Evolutionary conservation across 305 asterid genomes (phyloP), one percentile per base, ranked within the genome.

Genomic region (Fraxinus xanthoxyloides): DNA sequence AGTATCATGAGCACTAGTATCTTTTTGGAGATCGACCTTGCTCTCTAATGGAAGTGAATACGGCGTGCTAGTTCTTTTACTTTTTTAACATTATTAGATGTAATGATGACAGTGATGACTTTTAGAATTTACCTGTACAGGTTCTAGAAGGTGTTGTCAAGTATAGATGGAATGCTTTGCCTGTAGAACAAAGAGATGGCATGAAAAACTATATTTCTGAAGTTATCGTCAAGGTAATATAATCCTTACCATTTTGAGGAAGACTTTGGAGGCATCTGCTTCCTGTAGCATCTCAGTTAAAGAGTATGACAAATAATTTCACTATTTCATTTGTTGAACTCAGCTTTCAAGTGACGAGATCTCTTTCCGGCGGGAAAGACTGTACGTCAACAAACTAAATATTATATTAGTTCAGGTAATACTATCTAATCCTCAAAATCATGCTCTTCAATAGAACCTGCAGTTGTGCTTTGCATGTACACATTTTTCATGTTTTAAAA

Each of bases 131-230:
- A 46, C 56, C n/a, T 46, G 15, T 85, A 56, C 87, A 96, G 99
- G 98, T 97, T 81, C 93, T 97, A 19, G 99, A 94, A 92, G 98
- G 98, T 85, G 98, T 94, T 85, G 93, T 97, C 46, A 97, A 97
- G 90, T 97, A 97, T 65, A 91, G 98, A 87, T 97, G 99, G 99
- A 97, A 97, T 86, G 99, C 98, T 7, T 89, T 97, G 85, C 99
- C 98, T 10, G 94, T 86, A 78, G 98, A 92, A 84, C 98, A 97
- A 87, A 88, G 99, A 77, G 99, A 93, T 88, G 99, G 99, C 86
- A 95, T 97, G 99, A 97, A 97, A 82, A 97, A 97, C 82, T 97
- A 94, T 89, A 97, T 97, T 78, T 97, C 99, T 86, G 98, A 97
- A 70, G 98, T 97, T 81, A 97, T 97, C 74, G 98, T 97, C 17